phyloP scores from a whole-genome alignment of 495 filamentous ascomycete species.

The Talaromyces proteolyticus region DNA sequence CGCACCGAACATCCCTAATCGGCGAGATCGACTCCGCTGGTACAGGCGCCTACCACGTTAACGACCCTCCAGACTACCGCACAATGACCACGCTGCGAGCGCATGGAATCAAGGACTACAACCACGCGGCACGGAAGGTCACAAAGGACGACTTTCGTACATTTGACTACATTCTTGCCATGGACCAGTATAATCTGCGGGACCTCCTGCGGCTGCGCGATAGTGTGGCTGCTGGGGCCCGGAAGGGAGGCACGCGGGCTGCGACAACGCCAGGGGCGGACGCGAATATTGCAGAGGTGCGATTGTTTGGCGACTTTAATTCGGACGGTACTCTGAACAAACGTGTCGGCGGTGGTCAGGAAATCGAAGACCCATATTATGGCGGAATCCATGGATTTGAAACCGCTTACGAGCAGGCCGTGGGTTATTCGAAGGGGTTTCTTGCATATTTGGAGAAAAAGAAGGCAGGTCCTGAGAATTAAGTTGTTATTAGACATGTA shows the following conservation, averaged over 20 bases:
- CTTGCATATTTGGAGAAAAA: slow-evolving; percentile 41
- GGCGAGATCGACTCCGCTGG: slow-evolving; percentile 79
- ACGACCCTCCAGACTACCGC: slow-evolving; percentile 69
- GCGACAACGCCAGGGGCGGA: slow-evolving; percentile 18
- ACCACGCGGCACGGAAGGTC: slow-evolving; percentile 73
- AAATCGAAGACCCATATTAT: slow-evolving; percentile 91
- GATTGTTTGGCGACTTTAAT: slow-evolving; percentile 82
- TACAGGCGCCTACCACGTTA: slow-evolving; percentile 77
- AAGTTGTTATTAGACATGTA: no score
- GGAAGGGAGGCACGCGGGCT: slow-evolving; percentile 12
- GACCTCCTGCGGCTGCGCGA: slow-evolving; percentile 59
- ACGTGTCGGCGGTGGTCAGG: slow-evolving; percentile 62
- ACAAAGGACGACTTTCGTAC: slow-evolving; percentile 63
- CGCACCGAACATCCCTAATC: slow-evolving; percentile 47
- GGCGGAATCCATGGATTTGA: slow-evolving; percentile 78
- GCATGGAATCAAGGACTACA: slow-evolving; percentile 70
- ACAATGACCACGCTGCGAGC: slow-evolving; percentile 74
- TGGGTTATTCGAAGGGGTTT: slow-evolving; percentile 74
- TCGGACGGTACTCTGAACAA: slow-evolving; percentile 63
- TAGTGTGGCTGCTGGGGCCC: slow-evolving; percentile 44
- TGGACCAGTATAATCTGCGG: slow-evolving; percentile 80
- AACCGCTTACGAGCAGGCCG: slow-evolving; percentile 76
- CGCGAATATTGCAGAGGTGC: slow-evolving; percentile 48
- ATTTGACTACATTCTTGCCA: slow-evolving; percentile 92
- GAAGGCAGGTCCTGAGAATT: neutral